Percentiles rank a stretch among this genome's conserved stretches.
These are phyloP conservation scores for Trichoderma asperelloides DNA, from an alignment of 495 filamentous ascomycete species.

Conservation along the genomic window DNA sequence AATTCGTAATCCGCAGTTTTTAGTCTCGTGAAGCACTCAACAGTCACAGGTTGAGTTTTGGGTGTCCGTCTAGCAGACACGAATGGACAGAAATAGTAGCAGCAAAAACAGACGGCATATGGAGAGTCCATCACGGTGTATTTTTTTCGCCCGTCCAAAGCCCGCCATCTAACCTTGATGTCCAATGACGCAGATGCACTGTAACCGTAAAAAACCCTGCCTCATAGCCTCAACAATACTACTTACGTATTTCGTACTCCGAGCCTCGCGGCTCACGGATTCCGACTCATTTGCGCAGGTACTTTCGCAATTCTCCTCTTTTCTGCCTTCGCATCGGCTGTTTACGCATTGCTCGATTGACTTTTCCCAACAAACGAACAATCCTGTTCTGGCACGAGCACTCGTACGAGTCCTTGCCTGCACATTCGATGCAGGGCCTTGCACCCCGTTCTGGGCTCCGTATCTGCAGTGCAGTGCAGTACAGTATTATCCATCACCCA, in stretches of 20 bases:
- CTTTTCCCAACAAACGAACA: no score
- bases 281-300: no score
- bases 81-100: neutral
- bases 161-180: neutral
- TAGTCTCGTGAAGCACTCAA: neutral
- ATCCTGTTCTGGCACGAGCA: no score
- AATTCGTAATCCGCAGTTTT: neutral
- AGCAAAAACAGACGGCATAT: neutral
- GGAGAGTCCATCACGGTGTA: neutral
- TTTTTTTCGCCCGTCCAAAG: neutral
- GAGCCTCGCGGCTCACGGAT: neutral
- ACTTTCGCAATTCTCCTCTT: no score
- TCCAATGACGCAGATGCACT: neutral
- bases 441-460: no score
- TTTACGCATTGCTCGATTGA: no score
- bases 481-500: no score
- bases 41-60: neutral
- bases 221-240: neutral
- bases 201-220: neutral
- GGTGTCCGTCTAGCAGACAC: neutral
- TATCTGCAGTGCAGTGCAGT: no score
- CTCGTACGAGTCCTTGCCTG: no score
- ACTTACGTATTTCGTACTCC: neutral
- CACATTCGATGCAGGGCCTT: no score
- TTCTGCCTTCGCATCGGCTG: no score